Evolutionary conservation across 2,329 filamentous ascomycete genomes (phyloP), one percentile per base, ranked within the genome.

Genomic region (Ophiostoma ulmi): DNA sequence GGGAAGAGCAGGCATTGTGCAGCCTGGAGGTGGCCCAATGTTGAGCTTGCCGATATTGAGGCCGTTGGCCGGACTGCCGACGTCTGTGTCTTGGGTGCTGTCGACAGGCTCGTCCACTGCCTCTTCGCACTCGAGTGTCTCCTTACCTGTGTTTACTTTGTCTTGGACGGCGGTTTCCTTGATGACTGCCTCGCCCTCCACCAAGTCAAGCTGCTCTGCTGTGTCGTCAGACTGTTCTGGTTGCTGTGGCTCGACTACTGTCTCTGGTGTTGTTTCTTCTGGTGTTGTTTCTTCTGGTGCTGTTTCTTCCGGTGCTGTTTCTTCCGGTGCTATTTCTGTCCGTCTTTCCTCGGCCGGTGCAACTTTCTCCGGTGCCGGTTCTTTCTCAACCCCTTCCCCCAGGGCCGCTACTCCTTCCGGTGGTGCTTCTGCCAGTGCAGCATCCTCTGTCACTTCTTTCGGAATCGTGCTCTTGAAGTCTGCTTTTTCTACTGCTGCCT

Each of bases 1-100:
- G 13, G 64, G 64, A 17, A 44, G 64, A n/a, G 64, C 64, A 26
- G 64, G 64, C 64, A 66, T 41, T 8, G 8, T 41, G 38, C 64
- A 66, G 20, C 64, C 64, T 38, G 10, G 36, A 14, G n/a, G 36
- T 10, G 64, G 64, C 4, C 36, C 64, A 38, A 66, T 41, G 38
- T 14, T 44, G 20, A 66, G 64, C 64, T 38, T 38, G 61, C 61
- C 61, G 11, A 64, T 22, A 11, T 64, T 10, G 14, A 64, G 35
- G 61, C 61, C 58, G 11, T 13, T 22, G 58, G 26, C 14, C 7
- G n/a, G 22, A 22, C 7, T 61, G 58, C 13, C 8, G 14, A 31
- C 26, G 11, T 36, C 64, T 2, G 64, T 11, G 20, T 26, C 35
- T 44, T 66, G 36, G 63, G 8, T 38, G 35, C 35, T 64, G 61